phyloP scores from a whole-genome alignment of 495 filamentous ascomycete genomes.

The Jackrogersella multiformis region DNA sequence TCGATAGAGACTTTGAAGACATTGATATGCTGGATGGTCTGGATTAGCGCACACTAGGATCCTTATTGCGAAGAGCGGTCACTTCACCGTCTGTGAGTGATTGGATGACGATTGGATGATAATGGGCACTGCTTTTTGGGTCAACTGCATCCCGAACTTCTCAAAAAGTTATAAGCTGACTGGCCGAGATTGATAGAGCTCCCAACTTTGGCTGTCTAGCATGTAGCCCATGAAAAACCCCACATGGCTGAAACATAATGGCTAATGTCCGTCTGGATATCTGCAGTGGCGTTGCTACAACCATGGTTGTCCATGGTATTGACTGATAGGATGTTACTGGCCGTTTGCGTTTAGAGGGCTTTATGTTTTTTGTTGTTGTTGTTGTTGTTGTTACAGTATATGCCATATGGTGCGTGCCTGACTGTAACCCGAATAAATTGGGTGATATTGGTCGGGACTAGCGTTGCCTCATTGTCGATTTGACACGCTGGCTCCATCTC shows the following conservation, averaged over 20 bases:
- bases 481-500: conserved; percentile 32
- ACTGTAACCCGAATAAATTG: conserved; percentile 40
- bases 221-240: conserved; percentile 30
- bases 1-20: not conserved
- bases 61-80: conserved; percentile 35
- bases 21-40: conserved; percentile 6
- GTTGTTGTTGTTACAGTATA: too few species aligned
- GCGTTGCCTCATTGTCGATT: conserved; percentile 29
- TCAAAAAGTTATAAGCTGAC: conserved; percentile 32
- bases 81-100: conserved; percentile 36
- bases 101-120: too few species aligned
- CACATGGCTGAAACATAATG: conserved; percentile 39
- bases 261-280: conserved; percentile 40
- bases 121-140: conserved; percentile 22
- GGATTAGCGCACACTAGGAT: conserved; percentile 16
- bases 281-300: conserved; percentile 39
- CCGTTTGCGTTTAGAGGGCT: too few species aligned
- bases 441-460: conserved; percentile 22
- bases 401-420: conserved; percentile 29
- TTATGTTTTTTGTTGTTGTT: too few species aligned
- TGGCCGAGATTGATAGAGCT: conserved; percentile 21
- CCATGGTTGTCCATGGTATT: conserved; percentile 17
- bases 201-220: conserved; percentile 35
- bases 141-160: conserved; percentile 28
- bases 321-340: too few species aligned